These are phyloP conservation scores for Phlyctochytrium planicorne DNA, from an alignment of 192 early-diverging fungal species.

Conservation along the genomic window DNA sequence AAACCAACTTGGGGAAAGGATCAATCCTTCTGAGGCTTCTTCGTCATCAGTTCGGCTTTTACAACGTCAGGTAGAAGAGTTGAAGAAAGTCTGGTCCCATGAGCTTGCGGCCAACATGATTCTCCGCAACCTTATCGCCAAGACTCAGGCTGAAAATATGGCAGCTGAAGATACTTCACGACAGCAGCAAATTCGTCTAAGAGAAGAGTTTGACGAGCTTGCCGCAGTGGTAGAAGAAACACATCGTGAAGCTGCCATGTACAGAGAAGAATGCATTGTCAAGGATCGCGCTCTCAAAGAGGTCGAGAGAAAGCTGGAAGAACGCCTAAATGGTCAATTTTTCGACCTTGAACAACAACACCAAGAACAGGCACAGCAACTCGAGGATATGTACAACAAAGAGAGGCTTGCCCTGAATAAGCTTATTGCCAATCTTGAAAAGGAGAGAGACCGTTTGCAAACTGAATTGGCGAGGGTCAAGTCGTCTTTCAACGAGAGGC, in stretches of 20 bases:
- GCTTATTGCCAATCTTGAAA: constrained; percentile 33
- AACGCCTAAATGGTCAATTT: constrained; percentile 31
- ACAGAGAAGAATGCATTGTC: constrained; percentile 11
- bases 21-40: background rate
- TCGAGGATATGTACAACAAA: constrained; percentile 41
- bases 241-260: constrained; percentile 18
- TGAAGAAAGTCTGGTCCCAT: constrained; percentile 42
- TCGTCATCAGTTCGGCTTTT: constrained; percentile 7
- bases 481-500: constrained; percentile 16
- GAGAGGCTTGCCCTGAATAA: constrained; percentile 36
- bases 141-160: constrained; percentile 38
- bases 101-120: constrained; percentile 37
- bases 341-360: constrained; percentile 38
- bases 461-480: constrained; percentile 28
- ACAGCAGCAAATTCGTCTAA: constrained; percentile 17
- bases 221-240: constrained; percentile 30
- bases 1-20: constrained; percentile 14
- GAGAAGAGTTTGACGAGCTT: constrained; percentile 44
- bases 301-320: constrained; percentile 16
- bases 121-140: constrained; percentile 37
- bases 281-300: constrained; percentile 13
- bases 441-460: constrained; percentile 36
- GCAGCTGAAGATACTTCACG: constrained; percentile 25
- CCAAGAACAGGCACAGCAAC: constrained; percentile 31
- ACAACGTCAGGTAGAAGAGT: constrained; percentile 39